Evolutionary conservation across 1,284 basidiomycete species (phyloP).

Genomic region (Puccinia hordei): DNA sequence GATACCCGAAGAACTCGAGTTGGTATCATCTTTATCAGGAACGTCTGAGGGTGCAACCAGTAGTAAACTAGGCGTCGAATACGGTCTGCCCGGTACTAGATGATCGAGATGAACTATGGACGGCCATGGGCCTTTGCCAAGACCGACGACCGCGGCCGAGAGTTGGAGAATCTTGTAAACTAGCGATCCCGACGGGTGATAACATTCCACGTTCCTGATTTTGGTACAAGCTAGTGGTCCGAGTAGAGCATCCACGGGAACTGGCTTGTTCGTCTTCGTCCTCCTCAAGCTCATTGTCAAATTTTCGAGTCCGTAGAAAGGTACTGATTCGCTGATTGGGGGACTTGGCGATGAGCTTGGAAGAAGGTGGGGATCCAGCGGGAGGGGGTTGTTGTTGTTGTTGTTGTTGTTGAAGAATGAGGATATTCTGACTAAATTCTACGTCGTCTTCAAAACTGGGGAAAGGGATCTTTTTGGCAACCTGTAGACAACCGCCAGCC

Average conservation of each 20-base stretch:
- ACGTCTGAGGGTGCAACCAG: background rate
- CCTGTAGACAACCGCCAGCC: constrained; percentile 24
- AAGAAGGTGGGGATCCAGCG: background rate
- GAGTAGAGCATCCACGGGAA: background rate
- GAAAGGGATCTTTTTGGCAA: constrained; percentile 41
- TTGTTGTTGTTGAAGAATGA: no score
- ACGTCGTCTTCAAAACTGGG: constrained; percentile 50
- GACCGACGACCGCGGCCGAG: constrained; percentile 12
- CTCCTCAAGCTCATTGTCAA: constrained; percentile 13
- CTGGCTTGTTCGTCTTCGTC: constrained; percentile 3
- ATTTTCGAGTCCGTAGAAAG: constrained; percentile 25
- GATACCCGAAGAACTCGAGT: background rate
- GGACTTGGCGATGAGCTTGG: background rate
- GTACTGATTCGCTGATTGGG: background rate
- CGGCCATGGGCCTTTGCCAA: background rate
- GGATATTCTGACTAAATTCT: constrained; percentile 24
- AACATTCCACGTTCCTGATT: constrained; percentile 15
- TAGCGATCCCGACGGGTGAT: background rate
- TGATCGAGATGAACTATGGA: background rate
- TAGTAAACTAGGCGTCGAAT: constrained; percentile 8
- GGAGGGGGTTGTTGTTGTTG: background rate
- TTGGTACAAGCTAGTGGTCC: background rate
- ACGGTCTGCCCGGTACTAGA: background rate
- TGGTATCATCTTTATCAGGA: background rate
- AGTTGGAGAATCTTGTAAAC: constrained; percentile 35